These are phyloP conservation scores for Helichrysum umbraculigerum DNA, from an alignment of 129 eudicot genomes.

Conservation along the genomic window DNA sequence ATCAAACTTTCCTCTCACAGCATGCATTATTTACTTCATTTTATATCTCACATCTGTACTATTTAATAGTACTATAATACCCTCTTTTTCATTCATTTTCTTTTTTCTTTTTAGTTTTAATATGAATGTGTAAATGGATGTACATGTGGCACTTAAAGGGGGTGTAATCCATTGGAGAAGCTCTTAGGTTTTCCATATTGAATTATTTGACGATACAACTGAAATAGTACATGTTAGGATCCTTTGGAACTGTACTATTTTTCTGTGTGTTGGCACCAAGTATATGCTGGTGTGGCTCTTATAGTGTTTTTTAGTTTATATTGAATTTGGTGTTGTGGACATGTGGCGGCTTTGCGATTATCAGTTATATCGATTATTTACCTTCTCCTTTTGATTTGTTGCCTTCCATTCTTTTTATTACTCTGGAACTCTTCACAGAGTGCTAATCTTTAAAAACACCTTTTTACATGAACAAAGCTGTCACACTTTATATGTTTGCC, in stretches of 20 bases:
- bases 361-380: too few relatives aligned
- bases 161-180: too few relatives aligned
- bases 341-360: neutral
- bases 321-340: neutral
- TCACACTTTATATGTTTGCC: neutral
- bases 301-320: neutral
- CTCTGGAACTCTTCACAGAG: neutral
- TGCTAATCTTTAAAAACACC: neutral
- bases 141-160: too few relatives aligned
- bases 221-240: neutral
- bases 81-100: too few relatives aligned
- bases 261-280: conserved; percentile 9
- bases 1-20: too few relatives aligned
- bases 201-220: neutral
- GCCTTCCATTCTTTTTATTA: neutral
- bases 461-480: too few relatives aligned
- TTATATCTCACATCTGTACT: too few relatives aligned
- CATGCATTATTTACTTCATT: too few relatives aligned
- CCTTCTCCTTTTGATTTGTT: neutral
- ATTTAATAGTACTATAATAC: too few relatives aligned
- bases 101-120: too few relatives aligned
- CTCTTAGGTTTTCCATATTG: neutral
- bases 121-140: too few relatives aligned
- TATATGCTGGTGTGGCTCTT: neutral
- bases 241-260: neutral